Evolutionary conservation across 148 eudicot genomes (phyloP).

Genomic region (Rhododendron henanense): DNA sequence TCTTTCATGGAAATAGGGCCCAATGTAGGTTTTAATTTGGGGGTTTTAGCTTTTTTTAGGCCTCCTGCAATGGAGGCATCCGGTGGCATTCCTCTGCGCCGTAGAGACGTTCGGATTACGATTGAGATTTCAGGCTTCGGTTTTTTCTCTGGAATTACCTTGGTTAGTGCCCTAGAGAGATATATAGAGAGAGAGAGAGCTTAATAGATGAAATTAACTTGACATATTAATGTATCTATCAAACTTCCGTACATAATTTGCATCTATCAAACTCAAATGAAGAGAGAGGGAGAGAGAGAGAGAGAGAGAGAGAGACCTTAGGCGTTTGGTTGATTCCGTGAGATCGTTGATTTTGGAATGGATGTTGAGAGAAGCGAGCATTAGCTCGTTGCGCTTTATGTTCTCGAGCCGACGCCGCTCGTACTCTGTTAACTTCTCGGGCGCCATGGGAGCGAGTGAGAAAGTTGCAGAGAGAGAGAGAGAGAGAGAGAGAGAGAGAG

Average conservation of each 20-base stretch:
- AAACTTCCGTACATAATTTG: background rate
- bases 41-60: background rate
- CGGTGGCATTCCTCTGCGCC: background rate
- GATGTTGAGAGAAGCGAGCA: slow-evolving; percentile 76
- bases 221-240: background rate
- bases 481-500: background rate
- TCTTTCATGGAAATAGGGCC: slow-evolving; percentile 49
- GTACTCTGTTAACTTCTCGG: slow-evolving; percentile 49
- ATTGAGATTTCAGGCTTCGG: background rate
- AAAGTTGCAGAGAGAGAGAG: background rate
- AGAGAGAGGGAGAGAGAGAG: too few relatives aligned
- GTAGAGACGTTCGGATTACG: background rate
- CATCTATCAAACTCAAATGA: background rate
- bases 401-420: slow-evolving; percentile 78
- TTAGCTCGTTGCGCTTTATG: slow-evolving; percentile 68
- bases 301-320: slow-evolving; percentile 29
- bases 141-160: too few relatives aligned
- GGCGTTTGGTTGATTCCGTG: slow-evolving; percentile 47
- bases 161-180: background rate
- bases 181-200: too few relatives aligned
- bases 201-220: too few relatives aligned
- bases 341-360: slow-evolving; percentile 54
- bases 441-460: slow-evolving; percentile 24
- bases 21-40: slow-evolving; percentile 13
- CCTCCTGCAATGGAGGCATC: background rate